These are phyloP conservation scores for Sonneratia caseolaris DNA, from an alignment of 345 rosid genomes.

Conservation along the genomic window DNA sequence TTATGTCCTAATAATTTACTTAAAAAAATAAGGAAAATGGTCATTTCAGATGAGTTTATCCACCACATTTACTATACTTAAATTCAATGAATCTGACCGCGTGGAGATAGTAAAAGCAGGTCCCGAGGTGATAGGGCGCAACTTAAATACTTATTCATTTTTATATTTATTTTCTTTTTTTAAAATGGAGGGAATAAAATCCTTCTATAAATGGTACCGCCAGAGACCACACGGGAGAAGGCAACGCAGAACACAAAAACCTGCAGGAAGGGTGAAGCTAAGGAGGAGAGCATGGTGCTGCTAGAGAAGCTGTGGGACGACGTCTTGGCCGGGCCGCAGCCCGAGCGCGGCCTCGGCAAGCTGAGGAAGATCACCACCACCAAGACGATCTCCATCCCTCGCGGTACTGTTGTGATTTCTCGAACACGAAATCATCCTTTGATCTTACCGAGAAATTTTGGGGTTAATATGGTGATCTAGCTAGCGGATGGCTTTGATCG, in stretches of 20 bases:
- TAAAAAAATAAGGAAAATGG: no score
- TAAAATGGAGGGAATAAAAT: no score
- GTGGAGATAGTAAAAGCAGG: neutral
- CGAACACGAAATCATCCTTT: no score
- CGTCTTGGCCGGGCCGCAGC: conserved; percentile 78
- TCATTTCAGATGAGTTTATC: no score
- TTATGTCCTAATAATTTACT: no score
- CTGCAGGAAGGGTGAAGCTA: no score
- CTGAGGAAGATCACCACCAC: conserved; percentile 48
- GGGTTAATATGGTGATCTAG: neutral
- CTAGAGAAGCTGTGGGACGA: conserved; percentile 85
- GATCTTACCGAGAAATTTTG: no score
- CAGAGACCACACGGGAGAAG: neutral
- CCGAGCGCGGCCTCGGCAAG: conserved; percentile 74
- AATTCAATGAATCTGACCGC: neutral
- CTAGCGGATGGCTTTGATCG: neutral
- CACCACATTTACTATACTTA: no score
- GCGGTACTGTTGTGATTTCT: conserved; percentile 20
- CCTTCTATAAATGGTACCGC: neutral
- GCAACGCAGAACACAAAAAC: neutral
- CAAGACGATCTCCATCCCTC: conserved; percentile 26
- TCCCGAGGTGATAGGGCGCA: neutral
- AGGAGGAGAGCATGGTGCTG: conserved; percentile 26
- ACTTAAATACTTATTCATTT: neutral
- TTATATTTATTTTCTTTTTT: no score